Evolutionary conservation across 73 alveolate species (phyloP), one percentile per base, ranked within the genome.

Genomic region (Blepharisma japonicum): DNA sequence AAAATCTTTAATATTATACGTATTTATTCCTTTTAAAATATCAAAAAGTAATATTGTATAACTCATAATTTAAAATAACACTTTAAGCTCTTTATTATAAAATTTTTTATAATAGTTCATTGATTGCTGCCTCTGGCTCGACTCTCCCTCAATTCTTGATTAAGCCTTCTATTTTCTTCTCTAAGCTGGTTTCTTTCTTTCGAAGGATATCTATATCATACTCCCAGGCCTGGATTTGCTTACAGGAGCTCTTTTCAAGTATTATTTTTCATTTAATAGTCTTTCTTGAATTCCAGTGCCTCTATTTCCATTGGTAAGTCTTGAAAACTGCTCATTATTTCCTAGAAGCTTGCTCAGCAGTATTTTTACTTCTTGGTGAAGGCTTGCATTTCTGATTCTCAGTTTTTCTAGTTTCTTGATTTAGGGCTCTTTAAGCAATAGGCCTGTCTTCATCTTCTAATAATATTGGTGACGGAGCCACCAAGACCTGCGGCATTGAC

Each of bases 401-500:
- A 56, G 72, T 21, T 38, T 56, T 20, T 56, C 46, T 7, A 56
- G 20, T 38, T 96, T 56, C 72, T 7, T 56, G 18, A 9, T 7
- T 7, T 9, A 14, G 72, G 7, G 45, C 72, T 56, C 42, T 56
- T 20, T 7, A 21, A 9, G 72, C 20, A 6, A 56, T 6, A 9
- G 72, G 25, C 11, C 11, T 50, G 8, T 89, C 97, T 46, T 95
- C 98, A 55, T 96, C 99, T 68, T 96, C 98, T 21, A 96, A 86
- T 55, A 88, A 82, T 7, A 97, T 86, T 21, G 96, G 96, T 11
- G 97, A 94, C 83, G 95, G 98, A 84, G 83, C 82, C n/a, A 93
- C 84, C 49, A 96, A 71, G 67, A 96, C 82, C 80, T 96, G 98
- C 0, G 99, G 99, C 20, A 94, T 77, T 80, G 97, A 98, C 71